Conservation (phyloP, 1,139 yeast genomes). For the Kluyveromyces sp. region DNA sequence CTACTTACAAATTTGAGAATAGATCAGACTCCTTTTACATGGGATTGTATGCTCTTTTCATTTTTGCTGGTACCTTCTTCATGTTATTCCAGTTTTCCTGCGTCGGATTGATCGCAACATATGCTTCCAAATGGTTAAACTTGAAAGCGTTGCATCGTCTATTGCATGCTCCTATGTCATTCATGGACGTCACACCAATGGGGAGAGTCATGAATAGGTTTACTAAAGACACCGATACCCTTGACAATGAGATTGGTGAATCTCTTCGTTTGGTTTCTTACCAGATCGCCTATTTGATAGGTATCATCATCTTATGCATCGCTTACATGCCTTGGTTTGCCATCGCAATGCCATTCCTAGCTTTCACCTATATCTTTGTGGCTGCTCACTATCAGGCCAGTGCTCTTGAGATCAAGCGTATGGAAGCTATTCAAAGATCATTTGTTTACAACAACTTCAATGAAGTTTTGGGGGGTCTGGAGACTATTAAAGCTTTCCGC, state of each 20-base stretch:
- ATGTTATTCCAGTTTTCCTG: slow-evolving; percentile 47
- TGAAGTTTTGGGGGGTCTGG: slow-evolving; percentile 66
- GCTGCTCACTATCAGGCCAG: slow-evolving; percentile 65
- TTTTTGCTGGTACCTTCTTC: slow-evolving; percentile 42
- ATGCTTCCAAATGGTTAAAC: slow-evolving; percentile 37
- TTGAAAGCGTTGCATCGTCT: slow-evolving; percentile 52
- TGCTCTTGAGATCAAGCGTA: slow-evolving; percentile 76
- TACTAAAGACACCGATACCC: slow-evolving; percentile 76
- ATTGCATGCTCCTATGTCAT: slow-evolving; percentile 70
- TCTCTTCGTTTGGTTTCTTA: slow-evolving; percentile 47
- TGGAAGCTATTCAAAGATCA: slow-evolving; percentile 73
- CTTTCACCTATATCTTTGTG: slow-evolving; percentile 41
- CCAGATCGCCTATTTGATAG: slow-evolving; percentile 50
- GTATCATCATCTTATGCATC: slow-evolving; percentile 61
- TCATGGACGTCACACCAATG: slow-evolving; percentile 60
- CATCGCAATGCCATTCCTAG: slow-evolving; percentile 55
- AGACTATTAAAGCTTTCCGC: slow-evolving; percentile 60
- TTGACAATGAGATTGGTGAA: slow-evolving; percentile 69
- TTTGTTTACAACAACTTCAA: slow-evolving; percentile 70
- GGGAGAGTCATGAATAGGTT: slow-evolving; percentile 68
- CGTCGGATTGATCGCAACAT: slow-evolving; percentile 48
- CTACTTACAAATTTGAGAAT: slow-evolving; percentile 45
- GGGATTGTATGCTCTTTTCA: slow-evolving; percentile 58
- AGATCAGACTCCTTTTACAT: slow-evolving; percentile 54
- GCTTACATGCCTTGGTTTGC: slow-evolving; percentile 74